phyloP scores from a whole-genome alignment of 2,329 filamentous ascomycete genomes.

The Neospermospora avenae region DNA sequence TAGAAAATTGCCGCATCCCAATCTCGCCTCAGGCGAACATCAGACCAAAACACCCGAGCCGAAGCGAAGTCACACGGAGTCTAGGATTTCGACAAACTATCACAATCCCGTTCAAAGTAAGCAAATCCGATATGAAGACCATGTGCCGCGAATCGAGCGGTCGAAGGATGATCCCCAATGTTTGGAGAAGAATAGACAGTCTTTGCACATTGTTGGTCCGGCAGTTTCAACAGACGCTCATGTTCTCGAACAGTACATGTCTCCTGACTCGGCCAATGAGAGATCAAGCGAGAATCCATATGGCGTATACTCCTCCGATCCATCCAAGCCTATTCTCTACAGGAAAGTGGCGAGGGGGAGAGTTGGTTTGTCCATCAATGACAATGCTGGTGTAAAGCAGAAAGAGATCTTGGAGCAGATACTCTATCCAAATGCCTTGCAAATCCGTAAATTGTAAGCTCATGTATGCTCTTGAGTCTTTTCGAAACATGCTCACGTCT shows the following conservation, averaged over 20 bases:
- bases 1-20: not conserved
- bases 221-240: constrained; percentile 58
- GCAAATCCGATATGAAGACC: not conserved
- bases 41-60: not conserved
- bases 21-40: not conserved
- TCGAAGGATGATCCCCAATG: not conserved
- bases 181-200: constrained; percentile 10
- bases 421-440: constrained; percentile 50
- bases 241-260: constrained; percentile 57
- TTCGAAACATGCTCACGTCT: constrained; percentile 3
- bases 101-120: no score
- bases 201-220: constrained; percentile 55
- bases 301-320: constrained; percentile 44
- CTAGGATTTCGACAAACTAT: not conserved
- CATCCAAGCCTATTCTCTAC: constrained; percentile 42
- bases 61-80: not conserved
- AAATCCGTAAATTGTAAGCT: constrained; percentile 47
- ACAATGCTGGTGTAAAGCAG: constrained; percentile 45
- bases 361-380: constrained; percentile 38
- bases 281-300: constrained; percentile 36
- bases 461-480: not conserved
- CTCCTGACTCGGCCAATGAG: constrained; percentile 33
- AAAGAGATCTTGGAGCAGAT: constrained; percentile 56
- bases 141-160: not conserved
- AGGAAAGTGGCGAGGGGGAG: constrained; percentile 27